A percentile compares a stretch with the other conserved stretches of the same genome.
These are phyloP conservation scores for Kockiozyma suomiensis DNA, from an alignment of 805 yeast species.

Conservation along the genomic window DNA sequence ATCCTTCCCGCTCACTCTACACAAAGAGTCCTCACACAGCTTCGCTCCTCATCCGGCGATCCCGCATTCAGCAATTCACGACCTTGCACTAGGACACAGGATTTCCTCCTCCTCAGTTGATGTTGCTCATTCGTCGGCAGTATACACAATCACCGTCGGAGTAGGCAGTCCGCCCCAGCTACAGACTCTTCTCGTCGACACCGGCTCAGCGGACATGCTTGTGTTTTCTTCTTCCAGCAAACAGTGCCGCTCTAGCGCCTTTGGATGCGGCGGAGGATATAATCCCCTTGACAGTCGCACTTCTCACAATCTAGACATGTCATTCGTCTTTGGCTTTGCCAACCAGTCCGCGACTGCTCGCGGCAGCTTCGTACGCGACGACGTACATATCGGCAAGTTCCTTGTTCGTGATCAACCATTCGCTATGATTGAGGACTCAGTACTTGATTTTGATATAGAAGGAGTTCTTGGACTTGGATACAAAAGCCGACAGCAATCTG, in stretches of 20 bases:
- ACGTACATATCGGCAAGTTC: conserved; percentile 12
- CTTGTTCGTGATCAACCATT: conserved; percentile 4
- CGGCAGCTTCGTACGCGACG: conserved; percentile 25
- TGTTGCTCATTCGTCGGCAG: conserved; percentile 6
- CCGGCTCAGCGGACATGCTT: conserved; percentile 25
- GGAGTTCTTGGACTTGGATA: conserved; percentile 32
- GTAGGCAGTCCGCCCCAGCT: conserved; percentile 31
- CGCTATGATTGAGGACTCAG: conserved; percentile 27
- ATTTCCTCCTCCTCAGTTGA: background rate
- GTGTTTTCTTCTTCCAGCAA: conserved; percentile 21
- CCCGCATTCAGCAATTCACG: conserved; percentile 7
- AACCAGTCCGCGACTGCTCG: conserved; percentile 25
- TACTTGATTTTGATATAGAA: conserved; percentile 28
- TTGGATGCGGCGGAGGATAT: conserved; percentile 32
- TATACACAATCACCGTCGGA: conserved; percentile 23
- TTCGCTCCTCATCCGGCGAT: conserved; percentile 6
- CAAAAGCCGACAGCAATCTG: conserved; percentile 22
- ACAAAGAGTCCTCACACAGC: background rate
- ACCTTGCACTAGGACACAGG: background rate
- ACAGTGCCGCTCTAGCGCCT: conserved; percentile 18
- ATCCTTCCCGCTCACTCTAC: conserved; percentile 6
- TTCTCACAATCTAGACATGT: conserved; percentile 7
- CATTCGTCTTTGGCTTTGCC: conserved; percentile 24
- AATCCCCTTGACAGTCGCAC: conserved; percentile 20
- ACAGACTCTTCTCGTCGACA: conserved; percentile 29